phyloP scores from a whole-genome alignment of 2,329 filamentous ascomycete species.

The Penicillium digitatum region DNA sequence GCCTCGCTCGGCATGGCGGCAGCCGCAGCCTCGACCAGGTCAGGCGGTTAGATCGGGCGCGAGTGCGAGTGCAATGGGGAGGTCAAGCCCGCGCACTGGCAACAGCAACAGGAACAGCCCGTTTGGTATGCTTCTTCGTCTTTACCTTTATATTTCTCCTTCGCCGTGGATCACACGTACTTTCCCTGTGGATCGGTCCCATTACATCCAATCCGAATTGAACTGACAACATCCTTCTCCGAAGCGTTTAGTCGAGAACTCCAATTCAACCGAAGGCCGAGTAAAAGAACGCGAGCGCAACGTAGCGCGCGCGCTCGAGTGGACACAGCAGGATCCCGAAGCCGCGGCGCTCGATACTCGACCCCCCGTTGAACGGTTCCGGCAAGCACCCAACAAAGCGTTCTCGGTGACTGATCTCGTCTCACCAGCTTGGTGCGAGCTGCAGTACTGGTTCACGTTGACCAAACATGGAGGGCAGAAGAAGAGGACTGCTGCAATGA shows the following conservation, averaged over 20 bases:
- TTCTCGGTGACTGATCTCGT: slow-evolving; percentile 85
- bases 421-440: slow-evolving; percentile 89
- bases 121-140: slow-evolving; percentile 29
- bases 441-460: slow-evolving; percentile 87
- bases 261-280: slow-evolving; percentile 36
- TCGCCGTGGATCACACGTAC: slow-evolving; percentile 34
- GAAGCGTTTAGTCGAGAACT: slow-evolving; percentile 60
- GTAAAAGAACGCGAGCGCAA: slow-evolving; percentile 32
- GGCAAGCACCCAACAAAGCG: slow-evolving; percentile 69
- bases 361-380: slow-evolving; percentile 72
- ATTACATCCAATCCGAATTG: slow-evolving; percentile 10
- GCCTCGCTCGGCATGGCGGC: slow-evolving; percentile 30
- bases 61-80: slow-evolving; percentile 20
- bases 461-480: slow-evolving; percentile 75
- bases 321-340: slow-evolving; percentile 19
- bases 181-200: background rate
- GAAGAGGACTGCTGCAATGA: slow-evolving; percentile 76
- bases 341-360: slow-evolving; percentile 42
- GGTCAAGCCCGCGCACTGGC: slow-evolving; percentile 27
- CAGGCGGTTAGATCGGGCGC: slow-evolving; percentile 9
- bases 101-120: slow-evolving; percentile 25
- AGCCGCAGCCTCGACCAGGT: slow-evolving; percentile 18
- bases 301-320: slow-evolving; percentile 25
- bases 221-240: slow-evolving; percentile 57
- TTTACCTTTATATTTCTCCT: slow-evolving; percentile 33